Conservation (phyloP, 1,139 yeast species). For the Pichia cactophila region DNA sequence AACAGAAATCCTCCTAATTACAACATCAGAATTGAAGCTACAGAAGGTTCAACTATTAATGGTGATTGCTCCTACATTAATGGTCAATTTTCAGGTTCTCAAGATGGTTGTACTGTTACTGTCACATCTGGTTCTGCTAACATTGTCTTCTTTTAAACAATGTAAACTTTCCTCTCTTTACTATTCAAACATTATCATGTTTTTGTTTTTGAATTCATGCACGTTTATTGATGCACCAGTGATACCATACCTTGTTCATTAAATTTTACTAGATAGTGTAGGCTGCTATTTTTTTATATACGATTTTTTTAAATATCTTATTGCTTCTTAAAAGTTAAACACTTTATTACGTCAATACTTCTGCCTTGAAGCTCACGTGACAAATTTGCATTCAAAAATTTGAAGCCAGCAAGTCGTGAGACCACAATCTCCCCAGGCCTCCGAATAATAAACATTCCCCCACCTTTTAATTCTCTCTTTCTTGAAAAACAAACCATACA, state of each 20-base stretch:
- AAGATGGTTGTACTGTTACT: slow-evolving; percentile 90
- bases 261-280: not conserved
- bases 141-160: slow-evolving; percentile 47
- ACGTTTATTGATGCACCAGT: not conserved
- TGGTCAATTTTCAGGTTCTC: slow-evolving; percentile 61
- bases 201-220: not conserved
- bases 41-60: slow-evolving; percentile 49
- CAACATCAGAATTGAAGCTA: slow-evolving; percentile 78
- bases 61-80: slow-evolving; percentile 78
- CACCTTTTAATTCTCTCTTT: not conserved
- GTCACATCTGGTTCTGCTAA: slow-evolving; percentile 77
- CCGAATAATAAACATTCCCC: not conserved
- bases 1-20: slow-evolving; percentile 69
- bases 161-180: not conserved
- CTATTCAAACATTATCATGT: not conserved
- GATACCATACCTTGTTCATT: not conserved
- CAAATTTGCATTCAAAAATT: no score
- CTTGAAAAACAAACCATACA: not conserved
- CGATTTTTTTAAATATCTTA: no score
- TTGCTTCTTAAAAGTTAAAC: no score
- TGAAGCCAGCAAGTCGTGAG: no score
- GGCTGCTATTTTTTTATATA: no score
- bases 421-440: no score
- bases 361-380: no score
- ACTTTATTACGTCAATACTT: no score